Evolutionary conservation across 163 green algal species (phyloP), one percentile per base, ranked within the genome.

Genomic region (Volvox carteri): DNA sequence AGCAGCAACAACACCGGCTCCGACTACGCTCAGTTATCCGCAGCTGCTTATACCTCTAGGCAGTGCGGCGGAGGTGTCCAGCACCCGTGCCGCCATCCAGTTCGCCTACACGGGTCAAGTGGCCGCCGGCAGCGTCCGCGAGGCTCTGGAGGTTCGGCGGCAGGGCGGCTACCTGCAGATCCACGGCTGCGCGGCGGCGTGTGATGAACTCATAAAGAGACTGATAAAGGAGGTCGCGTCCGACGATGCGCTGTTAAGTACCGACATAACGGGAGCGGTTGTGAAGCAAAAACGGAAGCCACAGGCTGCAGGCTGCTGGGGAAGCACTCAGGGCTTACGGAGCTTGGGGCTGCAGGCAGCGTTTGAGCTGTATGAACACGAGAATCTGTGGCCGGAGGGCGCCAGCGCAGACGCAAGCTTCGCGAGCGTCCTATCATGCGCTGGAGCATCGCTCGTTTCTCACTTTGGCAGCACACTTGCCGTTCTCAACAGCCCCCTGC

Each of bases 111-210:
- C 52, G 18, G 77, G 77, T 8, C 52, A 18, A 25, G 52, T 85
- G 77, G 19, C 33, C 23, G 77, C 16, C 25, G 52, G 14, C 23
- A 28, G 35, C 77, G 25, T 73, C 50, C 6, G 21, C 5, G 77
- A 50, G 77, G 52, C 37, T 4, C 77, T 85, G 33, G 30, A 41
- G 54, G 37, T 85, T 37, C 52, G 52, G 18, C 19, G 37, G 52
- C 77, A 85, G 50, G 77, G 30, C 7, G 52, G 19, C 35, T 73
- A 85, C 50, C 77, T 85, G 35, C 52, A 85, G 52, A 73, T 85
- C 14, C 42, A 85, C 11, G 77, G 54, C 37, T 85, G 77, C 25
- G 50, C 35, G 1, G 52, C 30, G 7, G 77, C 77, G 11, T 73
- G 77, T 12, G 52, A 56, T 5, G 35, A 52, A 39, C 16, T 67